A percentile compares a stretch with the other conserved stretches of the same genome.
Conservation (phyloP, 768 basidiomycete genomes). For the Candolleomyces efflorescens region DNA sequence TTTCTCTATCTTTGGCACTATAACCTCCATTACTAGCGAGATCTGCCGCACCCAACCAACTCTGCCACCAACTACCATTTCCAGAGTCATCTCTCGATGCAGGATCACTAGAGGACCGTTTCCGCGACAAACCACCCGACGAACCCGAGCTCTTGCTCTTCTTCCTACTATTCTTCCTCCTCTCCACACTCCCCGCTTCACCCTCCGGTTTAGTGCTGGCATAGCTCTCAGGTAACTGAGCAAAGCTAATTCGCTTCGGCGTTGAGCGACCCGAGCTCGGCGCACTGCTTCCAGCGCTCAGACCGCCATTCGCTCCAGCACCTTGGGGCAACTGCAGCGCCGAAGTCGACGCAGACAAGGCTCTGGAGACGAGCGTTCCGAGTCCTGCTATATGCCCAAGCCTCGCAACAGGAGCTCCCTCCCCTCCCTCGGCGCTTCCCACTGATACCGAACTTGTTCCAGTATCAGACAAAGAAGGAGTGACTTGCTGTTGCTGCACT, state of each 20-base stretch:
- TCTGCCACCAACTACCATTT: constrained; percentile 11
- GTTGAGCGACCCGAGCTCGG: constrained; percentile 49
- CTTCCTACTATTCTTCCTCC: constrained; percentile 29
- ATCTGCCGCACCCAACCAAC: constrained; percentile 2
- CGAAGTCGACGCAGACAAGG: constrained; percentile 10
- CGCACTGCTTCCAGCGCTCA: constrained; percentile 23
- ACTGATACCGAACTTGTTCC: background rate
- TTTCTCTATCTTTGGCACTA: constrained; percentile 1
- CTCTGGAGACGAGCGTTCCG: background rate
- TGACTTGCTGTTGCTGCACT: too few species aligned
- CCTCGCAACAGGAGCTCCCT: background rate
- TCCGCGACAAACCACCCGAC: constrained; percentile 1
- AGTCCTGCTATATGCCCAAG: background rate
- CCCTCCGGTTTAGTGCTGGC: constrained; percentile 30
- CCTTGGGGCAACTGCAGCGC: constrained; percentile 3
- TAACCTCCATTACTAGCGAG: background rate
- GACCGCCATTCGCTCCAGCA: background rate
- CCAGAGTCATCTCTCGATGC: constrained; percentile 2
- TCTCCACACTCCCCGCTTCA: constrained; percentile 22
- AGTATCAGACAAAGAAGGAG: too few species aligned
- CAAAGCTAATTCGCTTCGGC: constrained; percentile 78
- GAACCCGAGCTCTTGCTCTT: constrained; percentile 20
- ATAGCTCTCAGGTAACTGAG: constrained; percentile 68
- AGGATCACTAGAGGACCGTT: constrained; percentile 12
- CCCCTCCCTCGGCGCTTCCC: background rate